phyloP scores from a whole-genome alignment of 306 rosid species.

The Astragalus glycyphyllos region DNA sequence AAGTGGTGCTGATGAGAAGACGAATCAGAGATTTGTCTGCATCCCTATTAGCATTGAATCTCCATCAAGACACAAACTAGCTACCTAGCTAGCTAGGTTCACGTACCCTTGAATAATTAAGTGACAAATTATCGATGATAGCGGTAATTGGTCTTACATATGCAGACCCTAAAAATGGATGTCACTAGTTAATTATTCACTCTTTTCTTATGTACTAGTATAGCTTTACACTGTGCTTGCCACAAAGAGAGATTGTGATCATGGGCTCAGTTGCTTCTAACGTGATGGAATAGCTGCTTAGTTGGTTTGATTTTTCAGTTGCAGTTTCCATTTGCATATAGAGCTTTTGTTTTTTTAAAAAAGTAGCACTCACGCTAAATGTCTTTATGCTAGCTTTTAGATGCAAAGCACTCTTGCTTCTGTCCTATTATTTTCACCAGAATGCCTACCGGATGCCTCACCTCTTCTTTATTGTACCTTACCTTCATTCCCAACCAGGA shows the following conservation, averaged over 20 bases:
- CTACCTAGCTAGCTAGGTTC: neutral
- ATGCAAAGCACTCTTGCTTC: conserved; percentile 7
- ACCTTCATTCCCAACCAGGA: conserved; percentile 45
- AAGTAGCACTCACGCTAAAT: conserved; percentile 39
- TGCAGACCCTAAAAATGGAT: conserved; percentile 47
- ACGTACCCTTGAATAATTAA: conserved; percentile 35
- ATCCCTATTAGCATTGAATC: conserved; percentile 43
- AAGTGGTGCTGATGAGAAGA: conserved; percentile 40
- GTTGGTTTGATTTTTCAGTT: conserved; percentile 42
- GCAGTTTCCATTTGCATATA: conserved; percentile 47
- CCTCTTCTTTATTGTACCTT: conserved; percentile 37
- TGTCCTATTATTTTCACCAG: conserved; percentile 40
- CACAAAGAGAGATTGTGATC: conserved; percentile 33
- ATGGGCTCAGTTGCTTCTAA: conserved; percentile 35
- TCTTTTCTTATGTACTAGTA: conserved; percentile 31
- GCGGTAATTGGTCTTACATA: conserved; percentile 42
- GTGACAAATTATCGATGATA: conserved; percentile 39
- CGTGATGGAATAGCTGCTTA: conserved; percentile 45
- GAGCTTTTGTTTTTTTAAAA: conserved; percentile 27
- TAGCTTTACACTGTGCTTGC: conserved; percentile 41
- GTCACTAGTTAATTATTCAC: conserved; percentile 26
- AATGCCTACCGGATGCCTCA: conserved; percentile 32
- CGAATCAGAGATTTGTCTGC: conserved; percentile 50
- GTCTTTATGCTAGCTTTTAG: conserved; percentile 41
- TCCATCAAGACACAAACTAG: conserved; percentile 16